phyloP scores from a whole-genome alignment of 208 protist species.

The Leishmania guyanensis region DNA sequence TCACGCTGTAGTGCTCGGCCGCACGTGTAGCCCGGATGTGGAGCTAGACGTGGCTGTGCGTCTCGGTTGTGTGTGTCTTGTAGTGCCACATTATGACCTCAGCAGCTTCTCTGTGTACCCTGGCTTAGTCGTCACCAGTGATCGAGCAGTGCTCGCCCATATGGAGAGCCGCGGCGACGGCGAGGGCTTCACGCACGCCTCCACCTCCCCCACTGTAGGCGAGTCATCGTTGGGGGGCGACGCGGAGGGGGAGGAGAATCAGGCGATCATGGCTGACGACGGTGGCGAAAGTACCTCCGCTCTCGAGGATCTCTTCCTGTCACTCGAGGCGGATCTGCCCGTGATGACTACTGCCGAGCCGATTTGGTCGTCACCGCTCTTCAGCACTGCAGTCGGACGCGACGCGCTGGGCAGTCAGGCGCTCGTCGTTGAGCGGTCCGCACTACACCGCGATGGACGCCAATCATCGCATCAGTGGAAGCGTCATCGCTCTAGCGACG shows the following conservation, averaged over 20 bases:
- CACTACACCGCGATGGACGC: conserved; percentile 7
- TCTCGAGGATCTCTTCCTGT: conserved; percentile 19
- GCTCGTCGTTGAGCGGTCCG: conserved; percentile 14
- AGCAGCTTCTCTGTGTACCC: neutral
- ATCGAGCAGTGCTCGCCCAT: conserved; percentile 11
- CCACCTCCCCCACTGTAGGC: neutral
- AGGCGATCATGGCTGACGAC: neutral
- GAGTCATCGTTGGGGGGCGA: neutral
- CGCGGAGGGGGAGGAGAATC: conserved; percentile 6
- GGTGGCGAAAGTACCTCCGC: neutral
- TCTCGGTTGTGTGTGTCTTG: conserved; percentile 38
- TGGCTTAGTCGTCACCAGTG: conserved; percentile 6
- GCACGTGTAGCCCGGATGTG: conserved; percentile 1
- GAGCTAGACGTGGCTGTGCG: conserved; percentile 38
- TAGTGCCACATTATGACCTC: conserved; percentile 15
- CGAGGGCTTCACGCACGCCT: neutral
- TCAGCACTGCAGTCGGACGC: neutral
- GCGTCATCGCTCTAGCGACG: conserved; percentile 4
- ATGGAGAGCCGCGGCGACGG: neutral
- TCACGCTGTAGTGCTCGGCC: conserved; percentile 36
- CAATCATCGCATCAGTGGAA: neutral
- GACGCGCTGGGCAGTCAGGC: neutral
- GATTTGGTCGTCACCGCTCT: conserved; percentile 2
- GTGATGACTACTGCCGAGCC: neutral
- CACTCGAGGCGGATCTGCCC: conserved; percentile 19